Base-by-base conservation (phyloP, 2,329 filamentous ascomycete species). In the Blastomyces emzantsi region DNA sequence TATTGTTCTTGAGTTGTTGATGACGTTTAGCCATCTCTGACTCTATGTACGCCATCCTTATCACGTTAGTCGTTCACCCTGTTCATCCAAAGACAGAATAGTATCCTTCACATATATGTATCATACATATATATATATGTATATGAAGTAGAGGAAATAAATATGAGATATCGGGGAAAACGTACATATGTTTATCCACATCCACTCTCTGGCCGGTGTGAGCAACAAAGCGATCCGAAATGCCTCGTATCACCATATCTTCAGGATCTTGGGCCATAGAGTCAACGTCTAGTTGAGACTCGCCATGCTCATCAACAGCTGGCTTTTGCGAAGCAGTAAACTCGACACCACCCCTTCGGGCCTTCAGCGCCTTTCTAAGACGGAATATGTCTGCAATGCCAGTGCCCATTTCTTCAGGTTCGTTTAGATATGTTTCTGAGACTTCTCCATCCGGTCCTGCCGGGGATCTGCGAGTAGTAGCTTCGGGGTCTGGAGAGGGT, bases 11-110 rank as follows among this genome's bases (percentile, higher is more conserved):
- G 54, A 56, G 60, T 33, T 54, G 60, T 36, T 56, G 55, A 58
- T 67, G 66, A 68, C 69, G 76, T 75, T 83, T 84, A 80, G 84
- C 84, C 78, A 87, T 76, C 73, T 86, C 84, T 66, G 83, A 81
- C 73, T 87, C 85, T 88, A 88, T 82, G 77, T 83, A 88, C 69
- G 81, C 81, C 79, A 83, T 83, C 84, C 85, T 87, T 82, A 81
- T 79, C 77, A 76, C 76, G 83, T 87, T 82, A 87, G 83, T 77
- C 70, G 66, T 58, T 58, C 55, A 56, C 36, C 22, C 36, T 22
- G 36, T 58, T 43, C 55, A 13, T 22, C 33, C n/a, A 58, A 67
- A 69, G 70, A 47, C 33, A 52, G 62, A 55, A 39, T 25, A 15
- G 52, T 28, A 54, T 47, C 41, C 45, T 52, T 47, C 33, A 13